Base-by-base conservation (phyloP, 805 yeast genomes). In the Metschnikowia lunata region DNA sequence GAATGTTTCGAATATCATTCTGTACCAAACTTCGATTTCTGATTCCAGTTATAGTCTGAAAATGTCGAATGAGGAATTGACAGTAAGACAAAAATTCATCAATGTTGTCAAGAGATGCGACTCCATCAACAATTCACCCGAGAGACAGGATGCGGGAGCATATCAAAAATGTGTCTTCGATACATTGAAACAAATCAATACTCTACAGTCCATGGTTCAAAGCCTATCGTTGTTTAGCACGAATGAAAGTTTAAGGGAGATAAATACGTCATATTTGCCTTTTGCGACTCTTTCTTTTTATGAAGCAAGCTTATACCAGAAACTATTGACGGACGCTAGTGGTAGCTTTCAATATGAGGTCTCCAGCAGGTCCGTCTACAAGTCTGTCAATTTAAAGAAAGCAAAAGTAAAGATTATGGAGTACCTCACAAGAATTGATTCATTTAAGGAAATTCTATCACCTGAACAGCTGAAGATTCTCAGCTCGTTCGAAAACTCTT, bases 161-260 rank as follows among this genome's bases (percentile, higher is more conserved):
- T 76, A 53, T 49, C 83, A 79, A 50, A 29, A 35, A 4, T 34
- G 56, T 26, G 53, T 81, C n/a, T 48, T 54, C 1, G 47, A 50
- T 1, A 52, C 69, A 5, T 67, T 80, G 18, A 63, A 67, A 26
- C 65, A 69, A 39, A 68, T 81, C 53, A 52, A 68, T n/a, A 54
- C 66, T n/a, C 59, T 84, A 30, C 70, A 75, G 48, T 48, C 52
- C 1, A 59, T 68, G 10, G 69, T 83, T 1, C 64, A 70, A 10
- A 63, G 66, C n/a, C 62, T 81, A 13, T 71, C 80, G 2, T 60
- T 88, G 23, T 88, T 86, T 64, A 84, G 91, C 54, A 63, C 66
- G 10, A 88, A 88, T 60, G 97, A 89, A 59, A 57, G 72, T 0
- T 46, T 85, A 2, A 85, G 80, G 0, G 97, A 89, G 54, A 56